Evolutionary conservation across 257 asterid genomes (phyloP), one percentile per base, ranked within the genome.

Genomic region (Solanum ossicruentum): DNA sequence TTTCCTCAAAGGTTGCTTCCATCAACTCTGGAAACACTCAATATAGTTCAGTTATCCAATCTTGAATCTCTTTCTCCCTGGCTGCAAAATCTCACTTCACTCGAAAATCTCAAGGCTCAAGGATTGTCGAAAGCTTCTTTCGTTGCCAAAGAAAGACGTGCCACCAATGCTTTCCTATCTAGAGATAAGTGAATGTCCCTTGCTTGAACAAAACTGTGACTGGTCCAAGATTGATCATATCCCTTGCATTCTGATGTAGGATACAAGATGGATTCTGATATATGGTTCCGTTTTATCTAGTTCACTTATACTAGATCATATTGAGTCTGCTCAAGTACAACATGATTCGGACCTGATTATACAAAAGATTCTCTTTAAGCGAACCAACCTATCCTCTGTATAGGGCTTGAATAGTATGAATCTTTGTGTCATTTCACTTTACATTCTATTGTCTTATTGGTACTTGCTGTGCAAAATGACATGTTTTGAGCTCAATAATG

Each of bases 1-100:
- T 89, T 91, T 45, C 91, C 93, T 10, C 88, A 90, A 77, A 87
- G 92, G 92, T 82, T 89, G 82, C 89, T 89, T 78, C 94, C 94
- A 58, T 86, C 91, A 20, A 88, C 89, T 52, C 85, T 90, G n/a
- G 88, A 85, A 83, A 57, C 87, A 9, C 94, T 91, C 58, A 88
- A 88, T 82, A 84, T 91, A 15, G 84, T 83, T 54, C 84, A 86
- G 49, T 87, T 85, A 63, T 84, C 89, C 1, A 87, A 69, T 80
- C 86, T 88, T 8, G 72, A 87, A 87, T 87, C 92, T 20, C 91
- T 91, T 36, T 87, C 92, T 55, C 92, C 91, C 1, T 91, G 92
- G 94, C 88, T 91, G 80, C 86, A 86, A 86, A 86, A 91, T 75
- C 91, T 90, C 73, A 87, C 91, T 72, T 90, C 86, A 83, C 92